Conservation (phyloP, 2,329 filamentous ascomycete genomes). For the Harringtonia aguacate region DNA sequence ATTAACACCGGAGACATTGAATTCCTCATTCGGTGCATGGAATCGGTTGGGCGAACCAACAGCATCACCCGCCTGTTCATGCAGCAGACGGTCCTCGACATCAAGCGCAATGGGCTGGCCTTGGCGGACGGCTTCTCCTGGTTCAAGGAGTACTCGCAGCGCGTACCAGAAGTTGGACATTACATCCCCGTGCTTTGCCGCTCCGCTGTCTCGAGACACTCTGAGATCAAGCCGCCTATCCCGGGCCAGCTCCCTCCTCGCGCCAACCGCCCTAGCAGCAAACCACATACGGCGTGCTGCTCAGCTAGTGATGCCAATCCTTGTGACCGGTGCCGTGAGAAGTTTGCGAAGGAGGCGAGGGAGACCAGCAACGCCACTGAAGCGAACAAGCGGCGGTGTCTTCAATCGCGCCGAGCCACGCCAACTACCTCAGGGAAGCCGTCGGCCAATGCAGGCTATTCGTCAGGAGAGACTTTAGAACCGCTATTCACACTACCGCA, state of each 20-base stretch:
- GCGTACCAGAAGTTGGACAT: constrained; percentile 1
- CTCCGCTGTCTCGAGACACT: constrained; percentile 30
- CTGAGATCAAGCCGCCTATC: constrained; percentile 27
- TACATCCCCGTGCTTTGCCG: constrained; percentile 39
- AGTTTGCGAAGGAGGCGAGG: background rate
- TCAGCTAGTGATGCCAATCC: background rate
- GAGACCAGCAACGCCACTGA: background rate
- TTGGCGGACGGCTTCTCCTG: constrained; percentile 4
- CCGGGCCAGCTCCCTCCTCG: constrained; percentile 32
- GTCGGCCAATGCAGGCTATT: too few species aligned
- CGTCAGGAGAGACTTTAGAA: too few species aligned
- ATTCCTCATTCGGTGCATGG: constrained; percentile 70
- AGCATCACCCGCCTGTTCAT: constrained; percentile 72
- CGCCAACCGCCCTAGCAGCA: background rate
- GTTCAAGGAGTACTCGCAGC: constrained; percentile 2
- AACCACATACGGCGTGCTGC: background rate
- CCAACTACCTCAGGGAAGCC: background rate
- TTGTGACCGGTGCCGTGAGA: background rate
- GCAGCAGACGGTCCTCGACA: constrained; percentile 75
- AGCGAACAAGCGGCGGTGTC: background rate
- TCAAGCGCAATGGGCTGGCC: constrained; percentile 43
- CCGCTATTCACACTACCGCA: too few species aligned
- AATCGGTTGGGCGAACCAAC: constrained; percentile 62
- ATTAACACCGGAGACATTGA: constrained; percentile 43
- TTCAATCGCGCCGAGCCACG: too few species aligned